phyloP scores from a whole-genome alignment of 1,139 yeast genomes.

The Lodderomyces orthopsilosis region DNA sequence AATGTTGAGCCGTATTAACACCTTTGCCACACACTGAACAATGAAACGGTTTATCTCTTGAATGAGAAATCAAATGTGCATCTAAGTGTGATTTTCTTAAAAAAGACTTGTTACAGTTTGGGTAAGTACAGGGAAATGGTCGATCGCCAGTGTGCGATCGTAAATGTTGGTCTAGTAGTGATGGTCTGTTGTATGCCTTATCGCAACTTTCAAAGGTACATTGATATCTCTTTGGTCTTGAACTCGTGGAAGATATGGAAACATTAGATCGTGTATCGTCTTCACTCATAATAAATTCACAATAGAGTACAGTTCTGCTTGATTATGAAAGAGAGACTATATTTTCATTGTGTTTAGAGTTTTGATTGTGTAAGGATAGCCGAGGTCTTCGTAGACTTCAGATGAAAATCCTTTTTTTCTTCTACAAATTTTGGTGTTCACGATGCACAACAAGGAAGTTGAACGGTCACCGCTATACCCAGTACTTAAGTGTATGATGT shows the following conservation, averaged over 20 bases:
- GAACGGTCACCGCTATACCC: too few species aligned
- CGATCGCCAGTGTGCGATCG: conserved; percentile 77
- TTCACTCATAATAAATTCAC: too few species aligned
- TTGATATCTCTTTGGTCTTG: conserved; percentile 52
- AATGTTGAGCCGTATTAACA: conserved; percentile 76
- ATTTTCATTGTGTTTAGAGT: background rate
- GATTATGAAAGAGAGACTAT: background rate
- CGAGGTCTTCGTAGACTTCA: too few species aligned
- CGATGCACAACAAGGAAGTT: too few species aligned
- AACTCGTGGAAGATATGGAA: conserved; percentile 2
- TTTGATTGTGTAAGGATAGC: too few species aligned
- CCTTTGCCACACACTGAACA: conserved; percentile 84
- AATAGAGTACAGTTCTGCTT: background rate
- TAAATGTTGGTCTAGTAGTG: conserved; percentile 76
- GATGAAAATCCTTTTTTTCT: background rate
- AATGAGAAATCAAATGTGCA: conserved; percentile 68
- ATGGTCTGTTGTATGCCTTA: conserved; percentile 79
- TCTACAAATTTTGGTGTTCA: too few species aligned
- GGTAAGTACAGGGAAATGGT: conserved; percentile 61
- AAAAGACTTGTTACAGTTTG: conserved; percentile 63
- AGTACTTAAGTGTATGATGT: too few species aligned
- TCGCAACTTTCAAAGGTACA: conserved; percentile 67
- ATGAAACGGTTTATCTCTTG: conserved; percentile 62
- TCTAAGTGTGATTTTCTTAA: conserved; percentile 75
- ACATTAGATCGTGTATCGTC: conserved; percentile 9